Evolutionary conservation across 2,329 filamentous ascomycete species (phyloP).

Genomic region (Stachybotrys elegans): DNA sequence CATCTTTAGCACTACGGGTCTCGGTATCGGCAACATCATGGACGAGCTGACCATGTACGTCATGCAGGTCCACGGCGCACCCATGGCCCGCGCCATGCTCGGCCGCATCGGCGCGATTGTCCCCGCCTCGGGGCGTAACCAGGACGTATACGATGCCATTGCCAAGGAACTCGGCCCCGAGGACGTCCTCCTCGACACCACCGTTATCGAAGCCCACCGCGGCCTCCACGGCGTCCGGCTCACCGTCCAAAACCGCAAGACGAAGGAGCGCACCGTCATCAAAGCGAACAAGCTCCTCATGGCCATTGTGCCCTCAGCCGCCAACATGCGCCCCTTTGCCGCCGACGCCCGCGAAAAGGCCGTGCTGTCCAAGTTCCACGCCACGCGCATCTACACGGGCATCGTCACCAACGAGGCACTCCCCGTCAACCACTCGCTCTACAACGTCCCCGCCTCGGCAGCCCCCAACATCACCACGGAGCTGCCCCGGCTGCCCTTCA

Average conservation of each 20-base stretch:
- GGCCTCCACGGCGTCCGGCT: slow-evolving; percentile 10
- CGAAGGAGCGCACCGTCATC: slow-evolving; percentile 10
- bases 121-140: slow-evolving; percentile 13
- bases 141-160: slow-evolving; percentile 31
- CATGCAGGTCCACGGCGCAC: slow-evolving; percentile 25
- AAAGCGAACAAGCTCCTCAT: slow-evolving; percentile 18
- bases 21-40: slow-evolving; percentile 38
- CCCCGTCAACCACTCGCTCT: slow-evolving; percentile 11
- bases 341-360: slow-evolving; percentile 12
- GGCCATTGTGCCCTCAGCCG: slow-evolving; percentile 15
- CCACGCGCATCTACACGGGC: slow-evolving; percentile 17
- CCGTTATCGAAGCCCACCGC: slow-evolving; percentile 17
- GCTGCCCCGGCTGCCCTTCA: slow-evolving; percentile 14
- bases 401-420: slow-evolving; percentile 19
- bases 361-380: slow-evolving; percentile 14
- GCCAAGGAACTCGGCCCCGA: slow-evolving; percentile 23
- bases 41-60: slow-evolving; percentile 33
- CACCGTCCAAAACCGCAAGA: slow-evolving; percentile 4
- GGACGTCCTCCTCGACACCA: slow-evolving; percentile 28
- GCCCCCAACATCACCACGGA: slow-evolving; percentile 16
- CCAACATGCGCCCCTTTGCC: slow-evolving; percentile 13
- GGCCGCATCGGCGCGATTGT: slow-evolving; percentile 11
- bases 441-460: slow-evolving; percentile 13
- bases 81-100: slow-evolving; percentile 16
- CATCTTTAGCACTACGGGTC: slow-evolving; percentile 30